Conservation (phyloP, 2,329 filamentous ascomycete species). For the Triangularia setosa region DNA sequence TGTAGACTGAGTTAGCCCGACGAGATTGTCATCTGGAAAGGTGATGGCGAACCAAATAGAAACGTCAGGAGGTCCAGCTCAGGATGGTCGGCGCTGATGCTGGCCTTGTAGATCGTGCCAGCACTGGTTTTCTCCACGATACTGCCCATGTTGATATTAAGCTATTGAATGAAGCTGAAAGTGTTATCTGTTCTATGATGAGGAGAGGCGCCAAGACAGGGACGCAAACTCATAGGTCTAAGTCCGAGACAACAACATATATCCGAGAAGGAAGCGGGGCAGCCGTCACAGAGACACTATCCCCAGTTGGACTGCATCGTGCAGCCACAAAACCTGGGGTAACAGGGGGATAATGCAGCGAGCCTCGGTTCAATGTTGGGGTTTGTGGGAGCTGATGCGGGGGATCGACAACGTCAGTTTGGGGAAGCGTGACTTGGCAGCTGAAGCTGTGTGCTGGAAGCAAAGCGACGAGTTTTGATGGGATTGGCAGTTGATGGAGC, state of each 20-base stretch:
- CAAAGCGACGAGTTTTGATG: too few species aligned
- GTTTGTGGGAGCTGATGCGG: neutral
- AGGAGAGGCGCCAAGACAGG: too few species aligned
- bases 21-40: neutral
- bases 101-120: constrained; percentile 35
- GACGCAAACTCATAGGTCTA: neutral
- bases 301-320: neutral
- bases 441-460: neutral
- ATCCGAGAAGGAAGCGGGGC: neutral
- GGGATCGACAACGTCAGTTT: neutral
- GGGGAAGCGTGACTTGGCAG: neutral
- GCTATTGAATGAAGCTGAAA: too few species aligned
- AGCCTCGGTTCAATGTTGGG: neutral
- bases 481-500: too few species aligned
- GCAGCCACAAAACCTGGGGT: neutral
- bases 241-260: neutral
- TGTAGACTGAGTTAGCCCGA: constrained; percentile 15
- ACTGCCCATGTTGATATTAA: constrained; percentile 27
- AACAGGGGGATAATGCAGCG: neutral
- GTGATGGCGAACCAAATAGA: constrained; percentile 37
- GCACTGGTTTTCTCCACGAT: constrained; percentile 28
- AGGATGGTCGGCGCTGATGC: constrained; percentile 34
- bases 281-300: neutral
- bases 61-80: constrained; percentile 41
- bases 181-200: too few species aligned